phyloP scores from a whole-genome alignment of 1,139 yeast genomes.

The Scheffersomyces lignicola region DNA sequence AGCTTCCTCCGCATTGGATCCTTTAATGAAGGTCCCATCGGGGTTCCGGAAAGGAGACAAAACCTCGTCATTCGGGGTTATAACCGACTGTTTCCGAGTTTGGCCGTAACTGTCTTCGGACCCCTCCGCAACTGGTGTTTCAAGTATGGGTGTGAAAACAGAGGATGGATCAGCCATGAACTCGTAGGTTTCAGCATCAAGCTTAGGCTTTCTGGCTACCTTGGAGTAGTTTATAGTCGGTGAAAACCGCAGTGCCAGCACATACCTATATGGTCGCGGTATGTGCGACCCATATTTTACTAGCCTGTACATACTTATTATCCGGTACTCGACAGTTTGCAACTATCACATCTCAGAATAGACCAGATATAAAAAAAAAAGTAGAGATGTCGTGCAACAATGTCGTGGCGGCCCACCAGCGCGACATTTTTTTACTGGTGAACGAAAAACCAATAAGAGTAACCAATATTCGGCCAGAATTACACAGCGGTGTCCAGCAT shows the following conservation, averaged over 20 bases:
- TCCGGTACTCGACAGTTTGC: background rate
- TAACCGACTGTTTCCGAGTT: background rate
- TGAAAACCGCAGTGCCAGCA: background rate
- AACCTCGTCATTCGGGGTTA: background rate
- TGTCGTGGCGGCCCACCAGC: background rate
- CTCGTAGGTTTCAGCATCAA: constrained; percentile 1
- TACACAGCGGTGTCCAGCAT: background rate
- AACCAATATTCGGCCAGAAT: background rate
- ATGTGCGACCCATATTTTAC: background rate
- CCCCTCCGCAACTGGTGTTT: no score
- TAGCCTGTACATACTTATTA: constrained; percentile 2
- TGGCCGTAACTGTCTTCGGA: no score
- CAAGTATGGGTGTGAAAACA: background rate
- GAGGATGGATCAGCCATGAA: background rate
- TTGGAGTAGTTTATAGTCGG: background rate
- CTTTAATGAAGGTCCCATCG: constrained; percentile 44
- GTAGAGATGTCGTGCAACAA: background rate
- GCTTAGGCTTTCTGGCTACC: background rate
- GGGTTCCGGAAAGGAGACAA: constrained; percentile 37
- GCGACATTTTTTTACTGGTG: constrained; percentile 2
- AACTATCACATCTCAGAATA: constrained; percentile 1
- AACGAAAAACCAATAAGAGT: constrained; percentile 1
- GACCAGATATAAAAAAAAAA: background rate
- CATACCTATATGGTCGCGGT: background rate
- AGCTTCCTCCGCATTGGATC: constrained; percentile 50